Percentiles rank a stretch among this genome's conserved stretches.
phyloP scores from a whole-genome alignment of 768 basidiomycete species.

The Mycena latifolia region DNA sequence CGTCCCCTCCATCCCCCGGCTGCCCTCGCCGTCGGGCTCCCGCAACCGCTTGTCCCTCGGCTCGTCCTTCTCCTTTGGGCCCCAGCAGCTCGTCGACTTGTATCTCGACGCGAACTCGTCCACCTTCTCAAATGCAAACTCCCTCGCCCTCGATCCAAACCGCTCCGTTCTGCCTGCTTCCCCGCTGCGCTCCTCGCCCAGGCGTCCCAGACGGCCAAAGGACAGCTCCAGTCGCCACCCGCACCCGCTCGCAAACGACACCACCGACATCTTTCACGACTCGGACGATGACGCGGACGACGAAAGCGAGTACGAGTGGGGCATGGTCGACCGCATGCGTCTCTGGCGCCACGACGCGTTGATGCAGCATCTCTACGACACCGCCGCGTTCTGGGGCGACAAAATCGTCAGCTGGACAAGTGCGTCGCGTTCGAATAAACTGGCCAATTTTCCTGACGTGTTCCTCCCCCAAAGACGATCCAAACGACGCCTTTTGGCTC shows the following conservation, averaged over 20 bases:
- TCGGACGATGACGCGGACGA: constrained; percentile 71
- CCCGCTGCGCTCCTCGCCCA: constrained; percentile 77
- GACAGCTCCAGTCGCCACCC: constrained; percentile 59
- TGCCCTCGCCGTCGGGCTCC: constrained; percentile 68
- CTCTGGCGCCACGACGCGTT: constrained; percentile 98
- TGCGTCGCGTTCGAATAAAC: constrained; percentile 57
- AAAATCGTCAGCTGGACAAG: constrained; percentile 97
- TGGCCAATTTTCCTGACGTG: constrained; percentile 11
- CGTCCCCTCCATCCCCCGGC: constrained; percentile 61
- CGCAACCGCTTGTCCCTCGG: constrained; percentile 78
- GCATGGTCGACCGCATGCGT: constrained; percentile 94
- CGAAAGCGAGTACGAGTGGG: constrained; percentile 77
- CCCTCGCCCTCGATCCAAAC: constrained; percentile 82
- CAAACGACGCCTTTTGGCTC: constrained; percentile 99
- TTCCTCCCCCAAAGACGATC: constrained; percentile 73
- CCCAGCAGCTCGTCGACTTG: constrained; percentile 80
- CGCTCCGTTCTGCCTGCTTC: constrained; percentile 82
- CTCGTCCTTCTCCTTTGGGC: constrained; percentile 88
- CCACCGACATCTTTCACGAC: constrained; percentile 81
- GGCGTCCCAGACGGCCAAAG: constrained; percentile 66
- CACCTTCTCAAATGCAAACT: constrained; percentile 64
- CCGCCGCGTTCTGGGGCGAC: constrained; percentile 98
- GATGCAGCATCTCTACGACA: constrained; percentile 98
- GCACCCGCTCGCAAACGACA: constrained; percentile 86
- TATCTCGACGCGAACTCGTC: constrained; percentile 76